These are phyloP conservation scores for Chlorociboria aeruginascens DNA, from an alignment of 495 filamentous ascomycete species.

Conservation along the genomic window DNA sequence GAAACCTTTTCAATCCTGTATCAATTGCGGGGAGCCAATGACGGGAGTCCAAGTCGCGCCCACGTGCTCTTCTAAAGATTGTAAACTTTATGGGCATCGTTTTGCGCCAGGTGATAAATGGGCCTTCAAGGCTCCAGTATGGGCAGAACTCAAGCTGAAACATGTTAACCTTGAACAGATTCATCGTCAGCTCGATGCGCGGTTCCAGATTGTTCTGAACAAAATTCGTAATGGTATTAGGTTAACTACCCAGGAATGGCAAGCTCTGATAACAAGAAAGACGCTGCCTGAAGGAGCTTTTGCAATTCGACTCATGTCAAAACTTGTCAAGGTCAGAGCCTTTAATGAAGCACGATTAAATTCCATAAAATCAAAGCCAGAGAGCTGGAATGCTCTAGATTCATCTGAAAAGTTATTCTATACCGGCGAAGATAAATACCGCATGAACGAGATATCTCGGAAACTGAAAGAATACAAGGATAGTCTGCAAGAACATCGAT, in stretches of 20 bases:
- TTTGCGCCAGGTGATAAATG: slow-evolving; percentile 16
- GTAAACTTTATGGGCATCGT: neutral
- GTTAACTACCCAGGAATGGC: slow-evolving; percentile 7
- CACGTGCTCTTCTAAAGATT: neutral
- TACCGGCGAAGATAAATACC: neutral
- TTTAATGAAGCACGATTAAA: slow-evolving; percentile 5
- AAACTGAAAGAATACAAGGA: slow-evolving; percentile 2
- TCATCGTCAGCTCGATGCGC: slow-evolving; percentile 14
- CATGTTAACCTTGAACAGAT: slow-evolving; percentile 16
- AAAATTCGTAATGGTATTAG: slow-evolving; percentile 11
- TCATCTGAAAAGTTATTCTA: neutral
- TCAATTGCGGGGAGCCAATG: slow-evolving; percentile 23
- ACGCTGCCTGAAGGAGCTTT: neutral
- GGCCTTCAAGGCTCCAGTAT: slow-evolving; percentile 20
- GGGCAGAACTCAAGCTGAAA: slow-evolving; percentile 7
- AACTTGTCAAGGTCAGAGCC: neutral
- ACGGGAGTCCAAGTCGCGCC: neutral
- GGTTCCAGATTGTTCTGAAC: slow-evolving; percentile 12
- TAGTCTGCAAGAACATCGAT: slow-evolving; percentile 18
- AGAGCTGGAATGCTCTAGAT: slow-evolving; percentile 9
- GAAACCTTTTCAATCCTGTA: slow-evolving; percentile 26
- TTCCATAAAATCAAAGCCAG: neutral
- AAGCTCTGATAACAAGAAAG: slow-evolving; percentile 2
- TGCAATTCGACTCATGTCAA: slow-evolving; percentile 9
- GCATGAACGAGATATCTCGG: neutral